A percentile compares a stretch with the other conserved stretches of the same genome.
Conservation (phyloP, 257 asterid genomes). For the Plectranthus barbatus region DNA sequence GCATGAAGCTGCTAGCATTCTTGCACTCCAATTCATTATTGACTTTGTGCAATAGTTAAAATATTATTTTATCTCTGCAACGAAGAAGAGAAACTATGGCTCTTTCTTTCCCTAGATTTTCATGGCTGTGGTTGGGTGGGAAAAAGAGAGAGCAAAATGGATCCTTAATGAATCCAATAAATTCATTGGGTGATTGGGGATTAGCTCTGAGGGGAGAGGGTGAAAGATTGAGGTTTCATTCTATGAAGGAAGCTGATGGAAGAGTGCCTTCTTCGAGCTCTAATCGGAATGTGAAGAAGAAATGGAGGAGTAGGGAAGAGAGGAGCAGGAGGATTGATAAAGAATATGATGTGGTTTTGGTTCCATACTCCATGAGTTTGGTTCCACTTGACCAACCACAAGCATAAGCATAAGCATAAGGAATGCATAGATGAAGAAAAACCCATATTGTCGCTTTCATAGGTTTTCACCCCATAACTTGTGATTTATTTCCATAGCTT, state of each 20-base stretch:
- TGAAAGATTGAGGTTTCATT: conserved; percentile 52
- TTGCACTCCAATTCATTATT: conserved; percentile 19
- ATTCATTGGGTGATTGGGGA: conserved; percentile 84
- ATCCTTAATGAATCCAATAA: conserved; percentile 38
- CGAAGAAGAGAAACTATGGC: conserved; percentile 14
- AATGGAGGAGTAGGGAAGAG: conserved; percentile 84
- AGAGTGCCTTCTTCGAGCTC: conserved; percentile 47
- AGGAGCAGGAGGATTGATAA: conserved; percentile 60
- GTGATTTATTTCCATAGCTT: conserved; percentile 30
- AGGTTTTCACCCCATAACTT: conserved; percentile 1
- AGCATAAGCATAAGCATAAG: no score
- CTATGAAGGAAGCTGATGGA: conserved; percentile 39
- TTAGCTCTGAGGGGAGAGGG: conserved; percentile 59
- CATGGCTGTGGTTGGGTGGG: no score
- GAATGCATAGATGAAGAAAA: no score
- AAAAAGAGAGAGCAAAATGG: conserved; percentile 71
- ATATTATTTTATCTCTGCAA: background rate
- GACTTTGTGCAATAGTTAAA: background rate
- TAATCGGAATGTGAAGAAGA: conserved; percentile 55
- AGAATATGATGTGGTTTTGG: conserved; percentile 75
- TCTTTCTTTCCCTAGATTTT: no score
- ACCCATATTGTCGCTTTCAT: background rate
- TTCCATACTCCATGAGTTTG: no score
- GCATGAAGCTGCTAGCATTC: no score
- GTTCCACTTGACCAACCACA: no score